Conservation (phyloP, 768 basidiomycete genomes). For the Lenzites betulinus region DNA sequence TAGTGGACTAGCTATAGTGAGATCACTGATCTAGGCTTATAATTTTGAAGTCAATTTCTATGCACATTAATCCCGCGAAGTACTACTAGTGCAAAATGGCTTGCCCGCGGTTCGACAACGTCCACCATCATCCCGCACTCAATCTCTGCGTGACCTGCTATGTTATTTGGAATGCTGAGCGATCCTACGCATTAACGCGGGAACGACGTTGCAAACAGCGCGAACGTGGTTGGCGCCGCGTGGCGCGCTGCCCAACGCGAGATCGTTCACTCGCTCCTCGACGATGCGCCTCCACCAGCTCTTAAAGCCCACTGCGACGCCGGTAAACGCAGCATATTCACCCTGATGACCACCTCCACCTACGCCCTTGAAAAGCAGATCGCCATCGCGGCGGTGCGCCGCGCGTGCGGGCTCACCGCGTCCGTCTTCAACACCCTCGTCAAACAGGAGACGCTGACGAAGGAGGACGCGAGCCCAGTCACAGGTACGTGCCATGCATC, state of each 20-base stretch:
- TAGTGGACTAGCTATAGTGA: too few relatives aligned
- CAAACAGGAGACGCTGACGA: slow-evolving; percentile 82
- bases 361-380: slow-evolving; percentile 75
- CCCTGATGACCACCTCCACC: slow-evolving; percentile 8
- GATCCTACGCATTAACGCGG: slow-evolving; percentile 1
- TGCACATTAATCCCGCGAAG: too few relatives aligned
- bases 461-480: slow-evolving; percentile 81
- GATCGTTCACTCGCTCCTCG: background rate
- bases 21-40: too few relatives aligned
- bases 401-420: slow-evolving; percentile 83
- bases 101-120: background rate
- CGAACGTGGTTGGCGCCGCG: slow-evolving; percentile 3
- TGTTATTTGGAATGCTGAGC: slow-evolving; percentile 7
- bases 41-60: too few relatives aligned
- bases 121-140: background rate
- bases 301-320: slow-evolving; percentile 3
- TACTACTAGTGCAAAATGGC: too few relatives aligned
- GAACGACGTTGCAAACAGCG: slow-evolving; percentile 2
- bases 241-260: slow-evolving; percentile 7
- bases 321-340: background rate
- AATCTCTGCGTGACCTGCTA: slow-evolving; percentile 1
- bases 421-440: slow-evolving; percentile 86
- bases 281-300: background rate
- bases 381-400: slow-evolving; percentile 82
- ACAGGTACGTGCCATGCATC: slow-evolving; percentile 43